Percentiles rank a stretch among this genome's conserved stretches.
These are phyloP conservation scores for Cordyceps tenuipes DNA, from an alignment of 2,329 filamentous ascomycete species.

Conservation along the genomic window DNA sequence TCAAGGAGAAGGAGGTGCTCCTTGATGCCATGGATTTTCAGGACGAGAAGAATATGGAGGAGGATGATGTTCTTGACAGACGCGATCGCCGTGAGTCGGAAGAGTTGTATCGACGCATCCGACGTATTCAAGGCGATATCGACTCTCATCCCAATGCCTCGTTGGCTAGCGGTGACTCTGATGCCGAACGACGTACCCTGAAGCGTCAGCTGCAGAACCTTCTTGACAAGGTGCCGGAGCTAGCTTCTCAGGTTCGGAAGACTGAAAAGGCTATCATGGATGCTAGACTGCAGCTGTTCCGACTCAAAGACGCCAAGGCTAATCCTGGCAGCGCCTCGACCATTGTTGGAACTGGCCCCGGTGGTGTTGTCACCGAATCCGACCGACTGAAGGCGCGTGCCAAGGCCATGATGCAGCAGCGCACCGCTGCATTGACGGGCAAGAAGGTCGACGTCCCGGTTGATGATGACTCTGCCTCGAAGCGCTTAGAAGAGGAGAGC, in stretches of 20 bases:
- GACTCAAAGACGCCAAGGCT: slow-evolving; percentile 85
- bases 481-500: slow-evolving; percentile 82
- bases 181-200: slow-evolving; percentile 76
- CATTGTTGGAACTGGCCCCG: slow-evolving; percentile 88
- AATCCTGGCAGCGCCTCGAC: slow-evolving; percentile 71
- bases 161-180: slow-evolving; percentile 65
- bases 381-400: slow-evolving; percentile 91
- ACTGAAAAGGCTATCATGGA: slow-evolving; percentile 91
- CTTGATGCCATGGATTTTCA: slow-evolving; percentile 95
- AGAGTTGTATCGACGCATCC: slow-evolving; percentile 85
- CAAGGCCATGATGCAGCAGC: slow-evolving; percentile 97
- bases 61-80: slow-evolving; percentile 86
- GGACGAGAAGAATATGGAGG: slow-evolving; percentile 80
- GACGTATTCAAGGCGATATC: slow-evolving; percentile 88
- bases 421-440: slow-evolving; percentile 84
- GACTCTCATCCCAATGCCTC: slow-evolving; percentile 76
- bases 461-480: slow-evolving; percentile 70
- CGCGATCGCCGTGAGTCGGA: slow-evolving; percentile 88
- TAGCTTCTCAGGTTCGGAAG: slow-evolving; percentile 85
- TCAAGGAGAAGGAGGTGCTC: slow-evolving; percentile 87
- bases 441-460: slow-evolving; percentile 62
- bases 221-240: slow-evolving; percentile 81
- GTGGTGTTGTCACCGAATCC: slow-evolving; percentile 81
- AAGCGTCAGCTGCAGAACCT: slow-evolving; percentile 84
- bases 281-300: slow-evolving; percentile 84